Evolutionary conservation across 2,329 filamentous ascomycete species (phyloP).

Genomic region (Aspergillus fijiensis): DNA sequence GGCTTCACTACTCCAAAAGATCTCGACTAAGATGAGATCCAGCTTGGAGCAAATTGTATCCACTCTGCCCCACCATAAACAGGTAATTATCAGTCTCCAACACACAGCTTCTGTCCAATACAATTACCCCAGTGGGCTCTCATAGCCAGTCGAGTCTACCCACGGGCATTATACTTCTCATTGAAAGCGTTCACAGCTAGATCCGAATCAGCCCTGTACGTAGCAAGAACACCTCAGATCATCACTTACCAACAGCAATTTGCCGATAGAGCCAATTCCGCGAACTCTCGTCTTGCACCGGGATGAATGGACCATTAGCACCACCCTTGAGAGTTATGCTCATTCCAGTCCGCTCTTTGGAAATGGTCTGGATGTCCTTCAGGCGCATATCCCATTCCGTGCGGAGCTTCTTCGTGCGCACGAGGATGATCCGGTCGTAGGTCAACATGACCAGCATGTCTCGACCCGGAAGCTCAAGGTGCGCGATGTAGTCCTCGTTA

Average conservation of each 20-base stretch:
- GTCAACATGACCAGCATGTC: slow-evolving; percentile 90
- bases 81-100: background rate
- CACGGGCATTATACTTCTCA: slow-evolving; percentile 57
- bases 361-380: slow-evolving; percentile 95
- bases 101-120: background rate
- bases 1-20: background rate
- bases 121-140: background rate
- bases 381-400: slow-evolving; percentile 96
- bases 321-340: slow-evolving; percentile 85
- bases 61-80: background rate
- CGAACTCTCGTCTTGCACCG: slow-evolving; percentile 80
- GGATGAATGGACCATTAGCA: slow-evolving; percentile 90
- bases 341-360: slow-evolving; percentile 92
- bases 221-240: background rate
- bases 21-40: background rate
- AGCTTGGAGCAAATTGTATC: background rate
- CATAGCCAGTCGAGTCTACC: background rate
- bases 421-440: slow-evolving; percentile 82
- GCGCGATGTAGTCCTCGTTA: slow-evolving; percentile 95
- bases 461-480: slow-evolving; percentile 84
- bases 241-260: slow-evolving; percentile 56
- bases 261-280: slow-evolving; percentile 67
- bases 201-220: slow-evolving; percentile 12
- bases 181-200: slow-evolving; percentile 65
- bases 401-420: slow-evolving; percentile 78